A percentile compares a stretch with the other conserved stretches of the same genome.
Evolutionary conservation across 805 yeast genomes (phyloP).

Genomic region (Myxozyma melibiosi): DNA sequence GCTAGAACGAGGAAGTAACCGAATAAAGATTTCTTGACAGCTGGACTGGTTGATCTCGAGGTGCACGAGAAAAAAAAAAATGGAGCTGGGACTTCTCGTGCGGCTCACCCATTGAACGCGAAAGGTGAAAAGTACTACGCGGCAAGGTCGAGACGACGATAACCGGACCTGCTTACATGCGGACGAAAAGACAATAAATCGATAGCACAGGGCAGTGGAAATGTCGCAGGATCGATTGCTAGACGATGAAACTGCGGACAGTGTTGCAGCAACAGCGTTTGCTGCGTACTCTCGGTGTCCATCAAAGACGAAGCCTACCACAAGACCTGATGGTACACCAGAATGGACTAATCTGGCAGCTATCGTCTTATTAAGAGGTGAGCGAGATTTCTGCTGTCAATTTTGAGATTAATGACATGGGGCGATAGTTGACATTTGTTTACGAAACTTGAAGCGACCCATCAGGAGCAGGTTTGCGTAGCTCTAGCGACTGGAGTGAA

Average conservation of each 20-base stretch:
- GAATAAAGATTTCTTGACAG: too few species aligned
- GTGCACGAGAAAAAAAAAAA: not conserved
- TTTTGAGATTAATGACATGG: not conserved
- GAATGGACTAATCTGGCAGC: conserved; percentile 91
- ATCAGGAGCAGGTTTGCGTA: conserved; percentile 8
- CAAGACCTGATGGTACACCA: conserved; percentile 60
- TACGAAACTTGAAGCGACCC: not conserved
- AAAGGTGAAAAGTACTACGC: too few species aligned
- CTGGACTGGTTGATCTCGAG: not conserved
- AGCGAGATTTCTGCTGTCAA: not conserved
- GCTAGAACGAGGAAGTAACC: not conserved
- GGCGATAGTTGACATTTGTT: not conserved
- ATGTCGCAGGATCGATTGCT: not conserved
- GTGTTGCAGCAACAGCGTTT: conserved; percentile 12
- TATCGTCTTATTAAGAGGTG: conserved; percentile 47
- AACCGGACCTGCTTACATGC: too few species aligned
- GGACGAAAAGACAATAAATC: too few species aligned
- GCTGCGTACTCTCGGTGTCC: conserved; percentile 32
- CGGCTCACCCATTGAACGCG: not conserved
- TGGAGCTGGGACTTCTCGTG: not conserved
- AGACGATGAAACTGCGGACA: not conserved
- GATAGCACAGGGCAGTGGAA: not conserved
- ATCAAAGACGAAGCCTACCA: conserved; percentile 57
- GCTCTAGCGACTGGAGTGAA: conserved; percentile 72
- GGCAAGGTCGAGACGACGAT: too few species aligned